Evolutionary conservation across 2,329 filamentous ascomycete genomes (phyloP).

Genomic region (Botrytis galanthina): DNA sequence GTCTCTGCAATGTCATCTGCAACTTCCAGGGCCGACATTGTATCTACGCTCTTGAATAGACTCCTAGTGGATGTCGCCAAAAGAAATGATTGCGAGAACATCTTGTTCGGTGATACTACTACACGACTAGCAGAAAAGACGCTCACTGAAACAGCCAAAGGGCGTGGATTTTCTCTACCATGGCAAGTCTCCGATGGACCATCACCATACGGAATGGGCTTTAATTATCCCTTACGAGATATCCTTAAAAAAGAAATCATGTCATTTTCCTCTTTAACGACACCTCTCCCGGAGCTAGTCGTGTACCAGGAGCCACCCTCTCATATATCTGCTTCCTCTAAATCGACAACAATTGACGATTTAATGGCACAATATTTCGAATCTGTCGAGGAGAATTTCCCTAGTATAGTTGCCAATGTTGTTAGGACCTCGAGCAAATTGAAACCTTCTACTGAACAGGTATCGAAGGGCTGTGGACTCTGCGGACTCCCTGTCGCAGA

Average conservation of each 20-base stretch:
- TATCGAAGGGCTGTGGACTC: conserved; percentile 54
- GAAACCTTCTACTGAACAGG: conserved; percentile 45
- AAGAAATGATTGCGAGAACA: conserved; percentile 58
- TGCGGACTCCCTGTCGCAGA: conserved; percentile 68
- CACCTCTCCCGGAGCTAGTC: conserved; percentile 51
- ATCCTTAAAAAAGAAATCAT: conserved; percentile 77
- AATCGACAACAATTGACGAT: conserved; percentile 84
- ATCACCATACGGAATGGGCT: conserved; percentile 30
- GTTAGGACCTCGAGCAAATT: conserved; percentile 89
- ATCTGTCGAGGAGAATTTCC: conserved; percentile 80
- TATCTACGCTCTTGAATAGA: conserved; percentile 67
- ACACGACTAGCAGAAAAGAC: conserved; percentile 84
- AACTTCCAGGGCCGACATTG: conserved; percentile 73
- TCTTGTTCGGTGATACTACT: conserved; percentile 83
- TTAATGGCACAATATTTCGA: conserved; percentile 87
- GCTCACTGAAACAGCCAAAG: conserved; percentile 85
- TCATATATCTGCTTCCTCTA: conserved; percentile 41
- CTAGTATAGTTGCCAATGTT: conserved; percentile 91
- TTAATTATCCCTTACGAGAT: conserved; percentile 83
- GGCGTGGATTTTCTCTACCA: conserved; percentile 78
- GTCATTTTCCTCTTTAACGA: conserved; percentile 58
- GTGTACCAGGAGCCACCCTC: conserved; percentile 42
- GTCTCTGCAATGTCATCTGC: conserved; percentile 61
- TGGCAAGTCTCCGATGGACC: conserved; percentile 77
- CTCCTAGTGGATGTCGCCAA: conserved; percentile 67